Evolutionary conservation across 2,329 filamentous ascomycete species (phyloP), one percentile per base, ranked within the genome.

Genomic region (Blumeria hordei): DNA sequence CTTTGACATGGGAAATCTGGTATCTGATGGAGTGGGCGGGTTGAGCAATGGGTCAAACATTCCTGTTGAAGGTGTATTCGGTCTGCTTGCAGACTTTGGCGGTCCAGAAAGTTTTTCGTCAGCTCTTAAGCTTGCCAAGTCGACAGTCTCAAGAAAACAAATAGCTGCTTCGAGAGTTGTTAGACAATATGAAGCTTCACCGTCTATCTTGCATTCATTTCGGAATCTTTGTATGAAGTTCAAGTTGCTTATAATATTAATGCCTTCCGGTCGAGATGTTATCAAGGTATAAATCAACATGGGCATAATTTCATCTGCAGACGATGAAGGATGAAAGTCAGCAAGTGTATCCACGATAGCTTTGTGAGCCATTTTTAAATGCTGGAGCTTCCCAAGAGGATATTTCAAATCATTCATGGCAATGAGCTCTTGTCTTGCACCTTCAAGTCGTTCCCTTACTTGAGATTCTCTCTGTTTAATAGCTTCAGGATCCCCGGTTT

Each of bases 241-340:
- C n/a, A 93, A 72, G 66, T 98, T 93, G 71, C 90, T 96, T 64
- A 94, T 87, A 55, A 88, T 83, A 66, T 88, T 85, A 51, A 96
- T 81, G 36, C 81, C 78, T 67, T 92, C 85, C 0, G 88, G 84
- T 0, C 87, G 83, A 47, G 88, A 82, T 2, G 88, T 95, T 65
- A 98, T 93, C 57, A 98, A 76, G 0, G 88, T 86, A 69, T 94
- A 98, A 58, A 98, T 98, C 59, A 98, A 75, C 67, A 94, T 94
- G 0, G 92, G 92, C 66, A 98, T 80, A 55, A 98, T 93, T 68
- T 96, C 92, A 65, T 98, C 92, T 2, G 92, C 92, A 0, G 92
- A 96, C 0, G 92, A 94, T 0, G 88, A 80, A 16, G 77, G 78
- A 58, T 80, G 78, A 57, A 81, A 80, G 61, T 78, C 73, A 3